Conservation (phyloP, 2,329 filamentous ascomycete genomes). For the Lithohypha guttulata region DNA sequence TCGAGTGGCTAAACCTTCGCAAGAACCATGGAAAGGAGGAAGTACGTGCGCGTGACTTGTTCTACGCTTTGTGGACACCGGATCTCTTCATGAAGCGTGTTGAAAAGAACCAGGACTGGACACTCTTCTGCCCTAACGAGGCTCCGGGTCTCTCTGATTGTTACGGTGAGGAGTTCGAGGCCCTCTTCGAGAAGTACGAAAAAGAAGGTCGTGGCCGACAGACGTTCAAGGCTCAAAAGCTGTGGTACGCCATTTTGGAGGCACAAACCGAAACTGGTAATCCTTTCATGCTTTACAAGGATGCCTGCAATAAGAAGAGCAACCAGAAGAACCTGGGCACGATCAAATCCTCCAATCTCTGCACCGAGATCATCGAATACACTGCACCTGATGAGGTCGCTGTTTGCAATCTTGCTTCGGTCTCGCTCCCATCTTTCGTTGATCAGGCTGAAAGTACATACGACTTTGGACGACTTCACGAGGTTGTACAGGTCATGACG, state of each 20-base stretch:
- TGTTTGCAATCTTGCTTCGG: slow-evolving; percentile 92
- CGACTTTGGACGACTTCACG: slow-evolving; percentile 94
- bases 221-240: slow-evolving; percentile 94
- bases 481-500: slow-evolving; percentile 83
- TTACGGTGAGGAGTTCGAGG: slow-evolving; percentile 95
- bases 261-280: slow-evolving; percentile 98
- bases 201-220: slow-evolving; percentile 74
- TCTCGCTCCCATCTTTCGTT: slow-evolving; percentile 83
- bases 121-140: slow-evolving; percentile 95
- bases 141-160: slow-evolving; percentile 90
- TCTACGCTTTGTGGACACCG: slow-evolving; percentile 96
- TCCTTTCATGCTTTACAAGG: slow-evolving; percentile 99
- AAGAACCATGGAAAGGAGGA: slow-evolving; percentile 99
- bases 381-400: slow-evolving; percentile 94
- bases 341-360: slow-evolving; percentile 96
- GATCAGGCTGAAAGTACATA: slow-evolving; percentile 76
- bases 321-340: slow-evolving; percentile 99
- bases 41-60: slow-evolving; percentile 88
- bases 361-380: slow-evolving; percentile 98
- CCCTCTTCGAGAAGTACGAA: slow-evolving; percentile 85
- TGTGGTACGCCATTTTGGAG: slow-evolving; percentile 98
- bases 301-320: slow-evolving; percentile 95
- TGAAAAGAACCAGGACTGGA: slow-evolving; percentile 93
- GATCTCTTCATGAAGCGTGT: slow-evolving; percentile 99
- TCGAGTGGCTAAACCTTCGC: slow-evolving; percentile 91